These are phyloP conservation scores for Cinchona pubescens DNA, from an alignment of 257 asterid genomes.

Conservation along the genomic window DNA sequence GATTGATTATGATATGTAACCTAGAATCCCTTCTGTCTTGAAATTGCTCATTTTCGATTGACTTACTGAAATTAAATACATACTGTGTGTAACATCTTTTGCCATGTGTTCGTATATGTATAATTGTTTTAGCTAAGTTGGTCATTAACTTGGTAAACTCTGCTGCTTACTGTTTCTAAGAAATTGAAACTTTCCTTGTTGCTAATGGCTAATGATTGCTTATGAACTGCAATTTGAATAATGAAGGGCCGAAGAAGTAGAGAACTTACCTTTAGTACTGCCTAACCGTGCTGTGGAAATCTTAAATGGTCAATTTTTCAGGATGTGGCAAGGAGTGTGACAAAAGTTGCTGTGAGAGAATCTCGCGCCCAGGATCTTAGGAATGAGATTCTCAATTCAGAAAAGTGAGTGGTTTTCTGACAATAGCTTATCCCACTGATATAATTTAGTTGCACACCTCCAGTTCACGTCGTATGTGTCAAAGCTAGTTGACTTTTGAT, in stretches of 20 bases:
- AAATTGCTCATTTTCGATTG: neutral
- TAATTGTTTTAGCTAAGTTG: neutral
- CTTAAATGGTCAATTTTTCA: slow-evolving; percentile 29
- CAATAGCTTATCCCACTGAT: neutral
- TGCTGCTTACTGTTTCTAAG: neutral
- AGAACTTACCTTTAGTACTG: neutral
- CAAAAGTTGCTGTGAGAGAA: slow-evolving; percentile 75
- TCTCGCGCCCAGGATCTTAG: slow-evolving; percentile 87
- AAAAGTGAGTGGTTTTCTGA: slow-evolving; percentile 61
- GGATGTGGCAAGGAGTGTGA: slow-evolving; percentile 93
- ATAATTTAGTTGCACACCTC: neutral
- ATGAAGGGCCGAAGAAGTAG: neutral
- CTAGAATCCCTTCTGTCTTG: neutral
- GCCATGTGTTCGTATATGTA: neutral
- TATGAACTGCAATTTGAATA: neutral
- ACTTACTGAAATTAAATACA: neutral
- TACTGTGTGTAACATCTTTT: neutral
- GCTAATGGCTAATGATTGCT: neutral
- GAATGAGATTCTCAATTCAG: slow-evolving; percentile 90
- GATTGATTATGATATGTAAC: neutral
- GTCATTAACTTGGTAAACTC: neutral
- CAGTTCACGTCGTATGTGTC: neutral
- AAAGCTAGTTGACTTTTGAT: neutral
- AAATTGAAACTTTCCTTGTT: neutral
- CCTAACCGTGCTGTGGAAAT: neutral